Base-by-base conservation (phyloP, 441 rosid genomes). In the Gossypium schwendimanii region DNA sequence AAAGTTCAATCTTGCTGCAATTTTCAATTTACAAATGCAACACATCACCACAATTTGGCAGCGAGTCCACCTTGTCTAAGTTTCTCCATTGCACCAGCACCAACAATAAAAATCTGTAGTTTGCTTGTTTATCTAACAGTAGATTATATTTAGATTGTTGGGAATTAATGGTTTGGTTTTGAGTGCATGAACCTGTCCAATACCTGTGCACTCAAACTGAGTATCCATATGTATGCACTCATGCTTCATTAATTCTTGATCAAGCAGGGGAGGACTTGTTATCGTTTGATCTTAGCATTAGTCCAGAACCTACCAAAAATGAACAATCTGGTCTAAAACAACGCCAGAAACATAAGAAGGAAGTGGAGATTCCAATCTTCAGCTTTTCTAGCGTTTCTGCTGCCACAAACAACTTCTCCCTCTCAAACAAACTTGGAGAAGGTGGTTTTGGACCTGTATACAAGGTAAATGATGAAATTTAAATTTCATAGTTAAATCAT, bases 181-280 rank as follows among this genome's bases (percentile, higher is more conserved):
- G 47, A 21, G 15, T 45, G 45, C 23, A n/a, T 12, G 55, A 23
- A 12, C 12, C 57, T 21, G 3, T 18, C 14, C 36, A 23, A 12
- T 64, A 9, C 39, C 45, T 15, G 17, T 15, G 44, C 12, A 31
- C 11, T 31, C 12, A 31, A 31, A 12, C 4, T 1, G 11, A 26
- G 18, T 0, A 50, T 10, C 8, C 20, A 9, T 69, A 31, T 14
- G 24, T 7, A 15, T 36, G 14, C 20, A 10, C 60, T 15, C 11
- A 55, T 31, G 6, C 39, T 33, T 33, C 61, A 18, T 70, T 5
- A 20, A 36, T 14, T 52, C 2, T 6, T 70, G 18, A 10, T 14
- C 63, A 12, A 9, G 63, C 63, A 70, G 73, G 73, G 2, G 63
- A 70, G 73, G 63, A 70, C 73, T 70, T 70, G 36, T 36, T 70